phyloP scores from a whole-genome alignment of 2,329 filamentous ascomycete species.

The Cladophialophora psammophila region DNA sequence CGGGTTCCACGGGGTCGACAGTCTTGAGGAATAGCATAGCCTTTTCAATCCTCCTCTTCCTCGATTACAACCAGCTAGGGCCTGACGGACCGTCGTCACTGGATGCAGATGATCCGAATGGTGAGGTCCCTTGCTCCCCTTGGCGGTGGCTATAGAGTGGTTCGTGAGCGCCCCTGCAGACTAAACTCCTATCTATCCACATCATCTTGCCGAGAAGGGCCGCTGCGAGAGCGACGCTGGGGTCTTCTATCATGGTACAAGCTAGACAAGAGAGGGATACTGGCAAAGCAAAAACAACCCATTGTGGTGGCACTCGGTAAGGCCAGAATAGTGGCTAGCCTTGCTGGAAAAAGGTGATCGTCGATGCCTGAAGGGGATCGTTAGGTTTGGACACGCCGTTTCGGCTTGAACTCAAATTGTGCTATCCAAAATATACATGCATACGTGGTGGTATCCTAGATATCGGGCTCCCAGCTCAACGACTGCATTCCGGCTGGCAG shows the following conservation, averaged over 20 bases:
- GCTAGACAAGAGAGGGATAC: not conserved
- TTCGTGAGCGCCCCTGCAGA: not conserved
- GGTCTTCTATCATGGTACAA: not conserved
- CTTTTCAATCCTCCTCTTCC: not conserved
- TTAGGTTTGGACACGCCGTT: not conserved
- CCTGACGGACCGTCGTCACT: not conserved
- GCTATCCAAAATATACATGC: not conserved
- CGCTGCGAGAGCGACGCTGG: not conserved
- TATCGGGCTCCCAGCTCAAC: too few species aligned
- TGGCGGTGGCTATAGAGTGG: not conserved
- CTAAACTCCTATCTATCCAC: not conserved
- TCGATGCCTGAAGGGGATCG: not conserved
- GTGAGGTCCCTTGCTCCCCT: not conserved
- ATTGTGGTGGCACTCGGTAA: not conserved
- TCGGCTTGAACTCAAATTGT: constrained; percentile 7
- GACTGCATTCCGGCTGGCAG: too few species aligned
- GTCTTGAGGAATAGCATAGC: not conserved
- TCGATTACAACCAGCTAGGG: not conserved
- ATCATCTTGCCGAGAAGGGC: not conserved
- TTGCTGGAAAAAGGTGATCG: not conserved
- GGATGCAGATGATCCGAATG: not conserved
- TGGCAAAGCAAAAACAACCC: not conserved
- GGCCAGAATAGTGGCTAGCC: not conserved
- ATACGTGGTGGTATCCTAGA: not conserved
- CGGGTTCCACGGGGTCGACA: not conserved